Evolutionary conservation across 2,329 filamentous ascomycete genomes (phyloP).

Genomic region (Fusarium proliferatum): DNA sequence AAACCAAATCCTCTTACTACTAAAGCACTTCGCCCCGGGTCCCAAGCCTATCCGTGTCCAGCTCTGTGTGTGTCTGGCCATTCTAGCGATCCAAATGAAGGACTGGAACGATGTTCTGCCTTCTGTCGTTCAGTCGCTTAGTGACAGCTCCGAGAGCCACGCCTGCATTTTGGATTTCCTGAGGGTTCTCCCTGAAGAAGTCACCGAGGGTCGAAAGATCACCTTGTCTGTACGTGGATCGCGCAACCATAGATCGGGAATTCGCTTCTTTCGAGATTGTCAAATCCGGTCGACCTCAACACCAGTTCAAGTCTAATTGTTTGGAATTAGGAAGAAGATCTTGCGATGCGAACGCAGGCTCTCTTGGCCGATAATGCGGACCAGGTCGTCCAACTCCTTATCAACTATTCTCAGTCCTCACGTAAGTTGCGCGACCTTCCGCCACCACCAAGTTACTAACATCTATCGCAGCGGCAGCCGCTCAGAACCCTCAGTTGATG

Average conservation of each 20-base stretch:
- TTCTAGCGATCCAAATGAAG: slow-evolving; percentile 95
- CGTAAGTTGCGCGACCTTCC: slow-evolving; percentile 63
- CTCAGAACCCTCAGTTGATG: slow-evolving; percentile 88
- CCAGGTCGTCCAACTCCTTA: slow-evolving; percentile 86
- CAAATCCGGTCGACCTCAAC: slow-evolving; percentile 52
- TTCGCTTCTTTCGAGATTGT: slow-evolving; percentile 49
- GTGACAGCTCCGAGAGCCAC: slow-evolving; percentile 79
- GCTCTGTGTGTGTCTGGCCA: slow-evolving; percentile 93
- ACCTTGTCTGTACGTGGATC: slow-evolving; percentile 95
- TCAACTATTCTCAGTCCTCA: slow-evolving; percentile 92
- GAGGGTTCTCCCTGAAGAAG: slow-evolving; percentile 96
- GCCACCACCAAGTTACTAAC: slow-evolving; percentile 28
- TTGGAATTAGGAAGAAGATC: slow-evolving; percentile 89
- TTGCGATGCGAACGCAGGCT: slow-evolving; percentile 85
- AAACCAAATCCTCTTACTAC: slow-evolving; percentile 82
- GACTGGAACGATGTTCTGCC: slow-evolving; percentile 93
- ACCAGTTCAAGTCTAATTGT: slow-evolving; percentile 53
- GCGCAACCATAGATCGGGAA: slow-evolving; percentile 59
- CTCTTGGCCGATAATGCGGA: slow-evolving; percentile 90
- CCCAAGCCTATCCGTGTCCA: slow-evolving; percentile 89
- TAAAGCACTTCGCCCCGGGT: slow-evolving; percentile 83
- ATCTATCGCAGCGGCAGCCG: slow-evolving; percentile 69
- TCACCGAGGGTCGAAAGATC: slow-evolving; percentile 99
- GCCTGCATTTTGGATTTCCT: slow-evolving; percentile 95
- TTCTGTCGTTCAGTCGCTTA: slow-evolving; percentile 82